Percentiles rank a stretch among this genome's conserved stretches.
These are phyloP conservation scores for Leccinum griseonigrum DNA, from an alignment of 1,284 basidiomycete species.

Conservation along the genomic window DNA sequence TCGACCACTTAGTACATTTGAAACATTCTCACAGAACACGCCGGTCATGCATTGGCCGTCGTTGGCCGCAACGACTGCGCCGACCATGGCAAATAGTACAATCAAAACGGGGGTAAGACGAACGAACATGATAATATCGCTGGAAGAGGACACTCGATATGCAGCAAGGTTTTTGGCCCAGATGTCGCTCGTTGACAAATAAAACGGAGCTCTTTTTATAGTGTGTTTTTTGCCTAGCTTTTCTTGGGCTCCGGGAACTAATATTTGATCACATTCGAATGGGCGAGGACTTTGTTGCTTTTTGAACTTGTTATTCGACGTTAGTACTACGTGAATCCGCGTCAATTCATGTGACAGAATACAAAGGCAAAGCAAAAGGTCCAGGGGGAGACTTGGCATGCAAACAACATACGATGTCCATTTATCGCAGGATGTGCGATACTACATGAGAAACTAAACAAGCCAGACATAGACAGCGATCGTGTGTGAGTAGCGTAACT, in stretches of 20 bases:
- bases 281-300: neutral
- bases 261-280: neutral
- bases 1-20: neutral
- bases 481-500: too few relatives aligned
- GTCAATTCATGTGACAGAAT: neutral
- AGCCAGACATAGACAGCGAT: neutral
- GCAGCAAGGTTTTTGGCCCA: neutral
- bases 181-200: neutral
- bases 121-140: conserved; percentile 6
- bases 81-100: too few relatives aligned
- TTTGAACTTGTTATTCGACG: too few relatives aligned
- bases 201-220: too few relatives aligned
- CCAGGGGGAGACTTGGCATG: neutral
- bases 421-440: neutral
- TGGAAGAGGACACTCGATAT: neutral
- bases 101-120: neutral
- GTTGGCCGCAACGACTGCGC: neutral
- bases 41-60: neutral
- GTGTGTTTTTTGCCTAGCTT: too few relatives aligned
- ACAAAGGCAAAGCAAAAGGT: neutral
- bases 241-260: too few relatives aligned
- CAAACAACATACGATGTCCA: neutral
- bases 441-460: too few relatives aligned
- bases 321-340: neutral
- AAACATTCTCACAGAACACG: neutral